Evolutionary conservation across 2,329 filamentous ascomycete genomes (phyloP), one percentile per base, ranked within the genome.

Genomic region (Harringtonia lauricola): DNA sequence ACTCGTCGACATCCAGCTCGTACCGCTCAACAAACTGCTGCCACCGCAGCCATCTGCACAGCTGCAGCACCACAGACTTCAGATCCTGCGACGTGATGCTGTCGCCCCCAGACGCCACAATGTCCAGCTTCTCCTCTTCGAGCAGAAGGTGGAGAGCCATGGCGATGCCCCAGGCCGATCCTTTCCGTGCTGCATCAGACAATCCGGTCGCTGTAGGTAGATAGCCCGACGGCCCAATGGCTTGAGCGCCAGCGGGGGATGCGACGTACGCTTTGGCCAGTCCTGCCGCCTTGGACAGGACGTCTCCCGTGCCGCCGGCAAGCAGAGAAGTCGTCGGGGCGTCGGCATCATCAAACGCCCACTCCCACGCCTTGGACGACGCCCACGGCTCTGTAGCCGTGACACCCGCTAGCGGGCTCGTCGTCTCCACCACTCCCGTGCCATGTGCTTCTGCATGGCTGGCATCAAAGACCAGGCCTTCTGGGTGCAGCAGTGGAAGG

Each of bases 91-190:
- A 62, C 0, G 69, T 65, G 0, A 66, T 64, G 4, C 67, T 66
- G 2, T 55, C 51, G 33, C 64, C 63, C 41, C 71, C 68, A 0
- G 68, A 63, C 0, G 62, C 61, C 49, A 70, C 67, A 5, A 81
- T 74, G 48, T 86, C 78, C 2, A 98, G 72, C 57, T 94, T 96
- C 49, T 84, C 73, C 58, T 98, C 92, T 59, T 98, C 90, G 0
- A 84, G 73, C n/a, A 94, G 67, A 3, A 96, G 68, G 63, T 98
- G 92, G 13, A 98, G 67, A 1, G 77, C 83, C 50, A 94, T 67
- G 31, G 90, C 73, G 41, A 84, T 70, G 55, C 85, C 75, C 57
- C 82, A 66, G 29, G 83, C 71, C 43, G 79, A 64, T 55, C 70
- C 80, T 44, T 74, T 70, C 36, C 79, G 73, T 40, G 70, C 68